These are phyloP conservation scores for Fragilariopsis cylindrus DNA, from an alignment of 108 stramenopile species.

Conservation along the genomic window DNA sequence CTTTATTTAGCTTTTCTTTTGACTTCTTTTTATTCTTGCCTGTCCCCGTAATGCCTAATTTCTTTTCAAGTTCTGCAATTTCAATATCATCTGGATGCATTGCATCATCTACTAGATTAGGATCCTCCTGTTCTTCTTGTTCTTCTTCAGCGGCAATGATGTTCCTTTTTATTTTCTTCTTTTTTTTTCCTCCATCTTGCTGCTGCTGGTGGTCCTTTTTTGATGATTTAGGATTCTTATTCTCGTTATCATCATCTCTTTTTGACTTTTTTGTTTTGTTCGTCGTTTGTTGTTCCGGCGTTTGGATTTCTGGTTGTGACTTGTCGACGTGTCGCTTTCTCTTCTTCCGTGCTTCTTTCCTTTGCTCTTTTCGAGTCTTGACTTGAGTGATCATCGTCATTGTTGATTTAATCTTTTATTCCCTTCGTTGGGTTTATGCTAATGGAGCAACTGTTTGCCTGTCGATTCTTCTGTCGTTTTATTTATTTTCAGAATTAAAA, in stretches of 20 bases:
- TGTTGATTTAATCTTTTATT: background rate
- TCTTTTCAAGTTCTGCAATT: conserved; percentile 77
- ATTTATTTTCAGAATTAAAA: too few relatives aligned
- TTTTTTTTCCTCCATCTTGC: background rate
- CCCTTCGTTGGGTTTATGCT: too few relatives aligned
- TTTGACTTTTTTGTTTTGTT: background rate
- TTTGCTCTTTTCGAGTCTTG: conserved; percentile 26
- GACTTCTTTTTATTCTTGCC: conserved; percentile 16
- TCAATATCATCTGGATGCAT: conserved; percentile 77
- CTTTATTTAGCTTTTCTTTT: conserved; percentile 57
- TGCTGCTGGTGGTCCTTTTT: background rate
- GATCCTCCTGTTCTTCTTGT: background rate
- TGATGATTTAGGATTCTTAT: background rate
- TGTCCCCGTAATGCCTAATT: conserved; percentile 47
- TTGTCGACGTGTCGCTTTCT: conserved; percentile 16
- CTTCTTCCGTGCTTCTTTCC: conserved; percentile 32
- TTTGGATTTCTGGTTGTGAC: background rate
- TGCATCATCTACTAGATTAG: conserved; percentile 52
- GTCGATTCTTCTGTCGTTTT: too few relatives aligned
- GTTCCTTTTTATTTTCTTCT: background rate
- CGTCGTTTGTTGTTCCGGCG: background rate
- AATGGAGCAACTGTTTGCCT: too few relatives aligned
- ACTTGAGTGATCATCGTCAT: conserved; percentile 24
- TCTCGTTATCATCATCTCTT: background rate
- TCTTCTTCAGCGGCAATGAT: background rate